Conservation (phyloP, 106 monocot genomes). For the Vanilla planifolia region DNA sequence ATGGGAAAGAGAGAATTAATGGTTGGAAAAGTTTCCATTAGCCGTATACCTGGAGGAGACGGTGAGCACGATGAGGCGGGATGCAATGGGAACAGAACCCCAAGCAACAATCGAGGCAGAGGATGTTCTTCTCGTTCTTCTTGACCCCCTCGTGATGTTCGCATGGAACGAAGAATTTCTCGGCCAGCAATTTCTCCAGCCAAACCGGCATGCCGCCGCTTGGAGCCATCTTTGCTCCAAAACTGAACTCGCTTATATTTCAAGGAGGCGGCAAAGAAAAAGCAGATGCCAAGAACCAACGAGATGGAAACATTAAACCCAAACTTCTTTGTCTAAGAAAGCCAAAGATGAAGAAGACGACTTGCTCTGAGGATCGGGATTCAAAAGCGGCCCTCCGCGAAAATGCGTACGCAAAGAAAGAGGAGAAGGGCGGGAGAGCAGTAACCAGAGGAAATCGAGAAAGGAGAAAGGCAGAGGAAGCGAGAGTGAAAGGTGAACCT, state of each 20-base stretch:
- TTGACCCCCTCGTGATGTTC: conserved; percentile 34
- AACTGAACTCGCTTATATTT: no score
- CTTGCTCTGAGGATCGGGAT: neutral
- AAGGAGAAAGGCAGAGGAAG: neutral
- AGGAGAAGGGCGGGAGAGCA: neutral
- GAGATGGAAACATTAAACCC: neutral
- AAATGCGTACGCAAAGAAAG: no score
- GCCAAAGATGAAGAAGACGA: neutral
- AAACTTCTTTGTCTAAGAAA: neutral
- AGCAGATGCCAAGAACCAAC: neutral
- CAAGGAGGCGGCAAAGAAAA: no score
- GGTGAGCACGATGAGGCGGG: conserved; percentile 41
- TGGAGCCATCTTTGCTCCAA: neutral
- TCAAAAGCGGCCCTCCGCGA: no score
- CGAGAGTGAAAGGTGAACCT: neutral
- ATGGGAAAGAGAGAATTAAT: neutral
- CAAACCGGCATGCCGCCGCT: conserved; percentile 26
- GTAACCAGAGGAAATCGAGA: neutral
- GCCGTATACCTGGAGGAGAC: conserved; percentile 50
- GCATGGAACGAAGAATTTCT: conserved; percentile 63
- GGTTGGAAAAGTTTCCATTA: neutral
- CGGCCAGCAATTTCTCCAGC: conserved; percentile 38
- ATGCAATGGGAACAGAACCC: conserved; percentile 67
- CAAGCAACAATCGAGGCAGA: conserved; percentile 77
- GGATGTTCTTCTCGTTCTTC: conserved; percentile 81